Evolutionary conservation across 306 rosid species (phyloP), one percentile per base, ranked within the genome.

Genomic region (Fagus sylvatica): DNA sequence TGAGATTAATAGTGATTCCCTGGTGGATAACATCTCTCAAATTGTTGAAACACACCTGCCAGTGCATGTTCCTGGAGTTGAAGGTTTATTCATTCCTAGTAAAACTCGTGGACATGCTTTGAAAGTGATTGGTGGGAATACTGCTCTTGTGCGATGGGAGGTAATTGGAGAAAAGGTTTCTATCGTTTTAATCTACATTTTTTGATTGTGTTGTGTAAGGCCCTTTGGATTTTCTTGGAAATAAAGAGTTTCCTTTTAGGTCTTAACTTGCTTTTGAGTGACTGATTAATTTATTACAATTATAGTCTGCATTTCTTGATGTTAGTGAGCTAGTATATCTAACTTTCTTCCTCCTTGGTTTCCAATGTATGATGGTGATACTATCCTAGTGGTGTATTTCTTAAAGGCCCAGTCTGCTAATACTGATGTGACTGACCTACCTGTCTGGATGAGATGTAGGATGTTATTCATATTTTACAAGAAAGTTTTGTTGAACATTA

Each of bases 81-180:
- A 94, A 78, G 95, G 97, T 57, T 82, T 94, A 55, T 77, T 84
- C 83, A 86, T 92, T 83, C 98, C 98, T 61, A 73, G 85, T 62
- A 90, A 89, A 76, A 92, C 93, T 69, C 85, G 83, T 67, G 98
- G 98, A 56, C 91, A 64, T 53, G 80, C 92, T 81, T 72, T 94
- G 86, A 94, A 84, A 89, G 72, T 88, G 74, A 81, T 90, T 74
- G 86, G 87, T 74, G 84, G 78, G 76, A 81, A 86, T 77, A 83
- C 91, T 66, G 95, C 89, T 89, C 97, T 94, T 85, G 98, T 94
- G 69, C 88, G 89, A 87, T 94, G 97, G 98, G 95, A 94, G 97
- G 98, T 94, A 84, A 81, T 56, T 78, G 59, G 57, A 79, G 59
- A n/a, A n/a, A n/a, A n/a, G n/a, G n/a, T n/a, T 16, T 69, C 1